Evolutionary conservation across 2,329 filamentous ascomycete genomes (phyloP).

Genomic region (Fonsecaea monophora): DNA sequence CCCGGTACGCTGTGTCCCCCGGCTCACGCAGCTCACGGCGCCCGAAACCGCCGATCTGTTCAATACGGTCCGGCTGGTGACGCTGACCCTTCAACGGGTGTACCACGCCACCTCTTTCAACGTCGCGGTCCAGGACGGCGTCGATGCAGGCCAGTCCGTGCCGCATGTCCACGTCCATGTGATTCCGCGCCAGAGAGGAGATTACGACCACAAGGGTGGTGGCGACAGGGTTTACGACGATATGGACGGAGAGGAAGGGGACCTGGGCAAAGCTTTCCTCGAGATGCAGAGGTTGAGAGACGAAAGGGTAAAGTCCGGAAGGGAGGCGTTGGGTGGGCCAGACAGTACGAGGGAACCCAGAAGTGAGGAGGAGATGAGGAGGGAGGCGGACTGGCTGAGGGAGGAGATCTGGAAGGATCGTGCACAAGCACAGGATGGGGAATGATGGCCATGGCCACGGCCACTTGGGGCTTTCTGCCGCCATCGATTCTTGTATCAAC

Average conservation of each 20-base stretch:
- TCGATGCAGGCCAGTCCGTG: slow-evolving; percentile 90
- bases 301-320: slow-evolving; percentile 42
- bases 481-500: neutral
- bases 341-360: slow-evolving; percentile 74
- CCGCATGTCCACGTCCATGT: slow-evolving; percentile 92
- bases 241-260: slow-evolving; percentile 83
- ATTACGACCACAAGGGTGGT: slow-evolving; percentile 63
- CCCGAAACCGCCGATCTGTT: slow-evolving; percentile 86
- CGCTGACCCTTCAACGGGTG: slow-evolving; percentile 72
- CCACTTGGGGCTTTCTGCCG: slow-evolving; percentile 1
- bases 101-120: slow-evolving; percentile 79
- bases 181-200: slow-evolving; percentile 72
- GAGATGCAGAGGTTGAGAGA: slow-evolving; percentile 52
- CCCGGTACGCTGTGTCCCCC: slow-evolving; percentile 71
- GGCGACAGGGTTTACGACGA: slow-evolving; percentile 80
- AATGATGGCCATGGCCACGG: neutral
- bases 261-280: slow-evolving; percentile 75
- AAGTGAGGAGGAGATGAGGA: slow-evolving; percentile 75
- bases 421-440: slow-evolving; percentile 27
- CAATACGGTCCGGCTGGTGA: slow-evolving; percentile 80
- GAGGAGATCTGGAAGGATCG: slow-evolving; percentile 57
- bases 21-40: slow-evolving; percentile 74
- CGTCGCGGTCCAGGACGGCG: slow-evolving; percentile 92
- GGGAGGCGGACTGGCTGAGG: slow-evolving; percentile 74
- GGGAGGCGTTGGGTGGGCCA: slow-evolving; percentile 64